These are phyloP conservation scores for Uronychia binucleata DNA, from an alignment of 73 alveolate species.

Conservation along the genomic window DNA sequence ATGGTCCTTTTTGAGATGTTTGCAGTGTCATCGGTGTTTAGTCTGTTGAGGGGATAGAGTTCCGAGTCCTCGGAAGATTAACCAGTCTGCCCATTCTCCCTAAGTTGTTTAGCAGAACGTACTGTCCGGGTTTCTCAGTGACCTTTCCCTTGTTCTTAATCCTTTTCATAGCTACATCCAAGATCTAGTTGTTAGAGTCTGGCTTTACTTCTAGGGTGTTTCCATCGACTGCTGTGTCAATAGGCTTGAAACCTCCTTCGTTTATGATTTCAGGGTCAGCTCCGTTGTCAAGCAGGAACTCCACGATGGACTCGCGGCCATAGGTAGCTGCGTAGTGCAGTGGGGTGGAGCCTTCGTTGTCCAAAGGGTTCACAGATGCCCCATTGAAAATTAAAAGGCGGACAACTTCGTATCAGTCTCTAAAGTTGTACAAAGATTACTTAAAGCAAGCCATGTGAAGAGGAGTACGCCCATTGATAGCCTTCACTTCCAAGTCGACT, in stretches of 20 bases:
- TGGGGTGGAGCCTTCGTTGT: conserved; percentile 9
- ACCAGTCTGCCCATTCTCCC: not conserved
- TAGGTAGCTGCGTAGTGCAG: conserved; percentile 17
- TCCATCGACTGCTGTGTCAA: conserved; percentile 14
- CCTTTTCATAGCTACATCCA: not conserved
- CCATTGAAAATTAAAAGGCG: not conserved
- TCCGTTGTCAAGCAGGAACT: not conserved
- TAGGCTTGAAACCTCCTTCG: conserved; percentile 1
- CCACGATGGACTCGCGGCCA: conserved; percentile 3
- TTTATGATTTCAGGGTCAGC: conserved; percentile 12
- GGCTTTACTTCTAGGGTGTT: not conserved
- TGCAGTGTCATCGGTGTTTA: not conserved
- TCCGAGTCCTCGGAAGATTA: conserved; percentile 41
- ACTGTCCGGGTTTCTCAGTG: not conserved
- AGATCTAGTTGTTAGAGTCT: no score
- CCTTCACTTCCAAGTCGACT: conserved; percentile 3
- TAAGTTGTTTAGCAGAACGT: not conserved
- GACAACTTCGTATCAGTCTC: not conserved
- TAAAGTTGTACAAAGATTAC: no score
- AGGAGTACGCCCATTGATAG: not conserved
- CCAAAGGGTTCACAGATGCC: conserved; percentile 4
- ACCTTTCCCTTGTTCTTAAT: not conserved
- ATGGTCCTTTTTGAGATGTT: not conserved
- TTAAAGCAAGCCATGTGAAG: not conserved
- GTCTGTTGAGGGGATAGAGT: conserved; percentile 1